These are phyloP conservation scores for Rosa hybrid DNA, from an alignment of 331 rosid species.

Conservation along the genomic window DNA sequence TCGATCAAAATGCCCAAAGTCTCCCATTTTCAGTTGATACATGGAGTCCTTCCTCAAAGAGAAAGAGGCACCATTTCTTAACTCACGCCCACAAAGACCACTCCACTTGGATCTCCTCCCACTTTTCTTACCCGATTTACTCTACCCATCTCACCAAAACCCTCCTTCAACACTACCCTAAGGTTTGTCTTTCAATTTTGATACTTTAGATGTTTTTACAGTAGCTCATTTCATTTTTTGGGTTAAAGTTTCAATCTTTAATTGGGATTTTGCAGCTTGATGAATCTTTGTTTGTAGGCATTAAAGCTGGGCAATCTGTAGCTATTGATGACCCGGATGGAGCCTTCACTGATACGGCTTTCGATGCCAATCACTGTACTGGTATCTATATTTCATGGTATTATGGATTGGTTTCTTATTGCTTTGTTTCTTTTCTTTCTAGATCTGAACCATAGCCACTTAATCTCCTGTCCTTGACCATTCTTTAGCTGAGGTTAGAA, in stretches of 20 bases:
- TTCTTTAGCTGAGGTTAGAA: too few relatives aligned
- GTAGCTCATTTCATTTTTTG: neutral
- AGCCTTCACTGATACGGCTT: slow-evolving; percentile 55
- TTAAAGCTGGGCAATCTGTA: slow-evolving; percentile 59
- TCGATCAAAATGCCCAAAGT: too few relatives aligned
- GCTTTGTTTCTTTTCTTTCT: neutral
- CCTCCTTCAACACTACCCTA: slow-evolving; percentile 27
- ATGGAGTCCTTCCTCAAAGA: slow-evolving; percentile 54
- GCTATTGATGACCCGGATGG: slow-evolving; percentile 58
- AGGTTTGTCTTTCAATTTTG: too few relatives aligned
- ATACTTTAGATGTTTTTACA: neutral
- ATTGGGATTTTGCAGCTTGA: slow-evolving; percentile 40
- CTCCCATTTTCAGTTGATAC: slow-evolving; percentile 43
- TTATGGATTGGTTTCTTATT: neutral
- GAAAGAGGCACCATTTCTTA: slow-evolving; percentile 69
- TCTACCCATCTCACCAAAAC: slow-evolving; percentile 58
- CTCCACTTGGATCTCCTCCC: slow-evolving; percentile 47
- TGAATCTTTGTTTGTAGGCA: slow-evolving; percentile 43
- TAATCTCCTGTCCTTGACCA: too few relatives aligned
- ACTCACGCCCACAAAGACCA: slow-evolving; percentile 88
- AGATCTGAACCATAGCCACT: too few relatives aligned
- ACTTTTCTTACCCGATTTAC: slow-evolving; percentile 59
- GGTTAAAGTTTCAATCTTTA: neutral
- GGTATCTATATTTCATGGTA: slow-evolving; percentile 31
- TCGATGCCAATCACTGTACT: slow-evolving; percentile 87